Evolutionary conservation across 2,329 filamentous ascomycete genomes (phyloP), one percentile per base, ranked within the genome.

Genomic region (Tympanopsis confertula): DNA sequence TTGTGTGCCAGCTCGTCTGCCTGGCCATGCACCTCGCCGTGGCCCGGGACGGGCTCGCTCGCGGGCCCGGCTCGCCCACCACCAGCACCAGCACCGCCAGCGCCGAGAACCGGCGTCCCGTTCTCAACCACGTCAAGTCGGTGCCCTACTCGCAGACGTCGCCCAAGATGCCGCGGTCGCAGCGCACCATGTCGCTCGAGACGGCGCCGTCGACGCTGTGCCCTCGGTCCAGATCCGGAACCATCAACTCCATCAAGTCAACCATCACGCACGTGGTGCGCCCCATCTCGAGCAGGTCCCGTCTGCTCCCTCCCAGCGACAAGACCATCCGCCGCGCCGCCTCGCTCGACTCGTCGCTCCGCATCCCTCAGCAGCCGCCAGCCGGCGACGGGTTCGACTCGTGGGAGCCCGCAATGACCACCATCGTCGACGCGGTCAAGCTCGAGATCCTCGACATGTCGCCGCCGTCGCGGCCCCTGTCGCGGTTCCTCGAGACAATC

Each of bases 361-460:
- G 55, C 26, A 58, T 58, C 24, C 5, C 44, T 42, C 15, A 48
- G 48, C 24, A 44, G 41, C 17, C 43, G 33, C 18, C 28, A 42
- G 18, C 53, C 13, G 69, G 72, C n/a, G 78, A 82, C 42, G 72
- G 74, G 2, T 86, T 86, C 48, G 82, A 86, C 47, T 77, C 71
- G 2, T 86, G 82, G 82, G 81, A 86, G 7, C n/a, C n/a, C n/a
- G n/a, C n/a, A n/a, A n/a, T n/a, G 49, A 84, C 78, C 0, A 82
- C 78, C 1, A 65, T 67, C 1, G 76, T 85, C 2, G 78, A 81
- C 46, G 59, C 71, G 3, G 71, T 78, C 44, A 71, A 68, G 45
- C 68, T 74, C 19, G 71, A 78, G 46, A 66, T 68, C 2, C 68
- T 77, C 1, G 50, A n/a, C n/a, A 26, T 74, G 37, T 70, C 69